Percentiles rank a stretch among this genome's conserved stretches.
Conservation (phyloP, 305 asterid species). For the Salvia sclarea region DNA sequence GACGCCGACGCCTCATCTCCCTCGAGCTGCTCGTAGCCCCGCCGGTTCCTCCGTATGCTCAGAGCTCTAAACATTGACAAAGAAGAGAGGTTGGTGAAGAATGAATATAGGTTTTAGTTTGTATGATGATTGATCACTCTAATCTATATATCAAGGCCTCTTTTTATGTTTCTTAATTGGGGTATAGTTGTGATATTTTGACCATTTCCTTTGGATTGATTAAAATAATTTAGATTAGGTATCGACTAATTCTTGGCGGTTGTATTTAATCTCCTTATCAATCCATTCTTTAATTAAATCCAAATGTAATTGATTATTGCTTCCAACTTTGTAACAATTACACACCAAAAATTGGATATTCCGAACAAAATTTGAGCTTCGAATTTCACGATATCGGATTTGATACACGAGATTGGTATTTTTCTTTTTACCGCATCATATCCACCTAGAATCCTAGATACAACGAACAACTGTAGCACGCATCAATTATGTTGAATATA, state of each 20-base stretch:
- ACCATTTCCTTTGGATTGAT: conserved; percentile 12
- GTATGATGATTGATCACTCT: neutral
- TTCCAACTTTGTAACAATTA: neutral
- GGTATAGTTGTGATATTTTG: neutral
- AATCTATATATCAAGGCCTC: too few relatives aligned
- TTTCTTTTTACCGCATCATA: neutral
- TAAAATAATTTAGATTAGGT: neutral
- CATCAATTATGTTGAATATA: neutral
- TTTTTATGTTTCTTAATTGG: neutral
- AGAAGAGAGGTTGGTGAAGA: neutral
- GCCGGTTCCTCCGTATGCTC: conserved; percentile 43
- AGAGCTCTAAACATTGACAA: conserved; percentile 58
- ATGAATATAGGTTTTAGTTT: neutral
- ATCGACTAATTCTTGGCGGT: neutral
- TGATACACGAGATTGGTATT: neutral
- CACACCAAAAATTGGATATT: neutral
- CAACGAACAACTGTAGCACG: neutral
- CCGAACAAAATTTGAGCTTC: neutral
- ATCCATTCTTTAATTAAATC: neutral
- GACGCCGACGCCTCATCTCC: conserved; percentile 19
- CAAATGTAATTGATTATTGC: neutral
- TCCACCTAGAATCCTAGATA: neutral
- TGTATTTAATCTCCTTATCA: too few relatives aligned
- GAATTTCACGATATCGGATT: neutral
- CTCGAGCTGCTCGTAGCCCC: conserved; percentile 46